phyloP scores from a whole-genome alignment of 306 rosid genomes.

The Vachellia collinsii region DNA sequence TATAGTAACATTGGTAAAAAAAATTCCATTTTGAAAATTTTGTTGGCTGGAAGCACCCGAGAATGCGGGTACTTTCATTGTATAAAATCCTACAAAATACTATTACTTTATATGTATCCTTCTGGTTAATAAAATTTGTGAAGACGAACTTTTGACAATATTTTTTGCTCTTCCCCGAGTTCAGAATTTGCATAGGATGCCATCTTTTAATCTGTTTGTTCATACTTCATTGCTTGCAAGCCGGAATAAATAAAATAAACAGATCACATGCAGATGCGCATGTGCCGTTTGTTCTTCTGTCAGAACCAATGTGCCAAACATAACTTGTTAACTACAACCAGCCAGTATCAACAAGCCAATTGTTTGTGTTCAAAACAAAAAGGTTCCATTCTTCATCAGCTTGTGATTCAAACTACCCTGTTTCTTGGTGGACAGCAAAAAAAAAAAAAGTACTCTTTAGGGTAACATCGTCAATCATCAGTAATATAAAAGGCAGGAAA shows the following conservation, averaged over 20 bases:
- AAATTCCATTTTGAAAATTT: too few relatives aligned
- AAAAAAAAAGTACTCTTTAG: background rate
- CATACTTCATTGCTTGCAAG: constrained; percentile 1
- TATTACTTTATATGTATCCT: too few relatives aligned
- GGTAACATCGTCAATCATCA: background rate
- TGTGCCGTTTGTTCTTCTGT: constrained; percentile 22
- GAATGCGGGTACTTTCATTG: too few relatives aligned
- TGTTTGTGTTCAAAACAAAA: background rate
- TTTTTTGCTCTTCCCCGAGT: background rate
- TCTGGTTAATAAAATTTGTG: too few relatives aligned
- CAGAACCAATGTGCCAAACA: constrained; percentile 10
- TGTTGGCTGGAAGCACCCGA: too few relatives aligned
- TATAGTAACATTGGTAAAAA: background rate
- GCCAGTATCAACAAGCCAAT: constrained; percentile 7
- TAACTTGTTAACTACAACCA: background rate
- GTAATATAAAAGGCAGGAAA: background rate
- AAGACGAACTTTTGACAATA: background rate
- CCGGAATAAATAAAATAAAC: constrained; percentile 9
- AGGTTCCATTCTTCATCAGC: background rate
- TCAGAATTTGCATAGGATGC: constrained; percentile 32
- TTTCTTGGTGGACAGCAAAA: background rate
- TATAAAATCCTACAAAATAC: too few relatives aligned
- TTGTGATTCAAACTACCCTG: background rate
- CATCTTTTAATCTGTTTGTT: constrained; percentile 19
- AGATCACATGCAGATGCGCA: constrained; percentile 23